Conservation (phyloP, 129 eudicot genomes). For the Gnaphalium uliginosum region DNA sequence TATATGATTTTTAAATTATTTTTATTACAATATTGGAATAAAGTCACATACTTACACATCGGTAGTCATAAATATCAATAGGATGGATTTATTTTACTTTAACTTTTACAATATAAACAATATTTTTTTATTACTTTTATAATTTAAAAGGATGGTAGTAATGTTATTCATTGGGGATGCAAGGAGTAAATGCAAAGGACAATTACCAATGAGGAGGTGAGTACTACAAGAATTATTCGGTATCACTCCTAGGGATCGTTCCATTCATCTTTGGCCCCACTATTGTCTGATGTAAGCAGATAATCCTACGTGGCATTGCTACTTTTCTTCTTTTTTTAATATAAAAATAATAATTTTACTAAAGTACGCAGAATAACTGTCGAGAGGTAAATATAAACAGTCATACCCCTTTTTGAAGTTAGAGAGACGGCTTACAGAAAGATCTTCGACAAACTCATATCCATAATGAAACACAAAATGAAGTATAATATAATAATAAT, state of each 20-base stretch:
- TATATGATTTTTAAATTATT: neutral
- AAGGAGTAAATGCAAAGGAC: constrained; percentile 33
- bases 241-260: constrained; percentile 44
- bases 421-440: no score
- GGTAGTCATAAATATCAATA: neutral
- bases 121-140: no score
- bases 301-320: constrained; percentile 29
- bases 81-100: neutral
- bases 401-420: no score
- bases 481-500: no score
- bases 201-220: constrained; percentile 39
- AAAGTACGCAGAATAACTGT: no score
- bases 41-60: neutral
- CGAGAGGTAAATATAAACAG: no score
- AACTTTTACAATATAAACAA: no score
- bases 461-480: no score
- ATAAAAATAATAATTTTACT: neutral
- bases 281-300: constrained; percentile 29
- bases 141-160: no score
- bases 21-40: neutral
- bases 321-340: neutral
- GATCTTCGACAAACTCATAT: no score
- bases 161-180: neutral
- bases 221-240: constrained; percentile 39
- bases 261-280: constrained; percentile 39